Evolutionary conservation across 1,284 basidiomycete genomes (phyloP).

Genomic region (Mycena sp.): DNA sequence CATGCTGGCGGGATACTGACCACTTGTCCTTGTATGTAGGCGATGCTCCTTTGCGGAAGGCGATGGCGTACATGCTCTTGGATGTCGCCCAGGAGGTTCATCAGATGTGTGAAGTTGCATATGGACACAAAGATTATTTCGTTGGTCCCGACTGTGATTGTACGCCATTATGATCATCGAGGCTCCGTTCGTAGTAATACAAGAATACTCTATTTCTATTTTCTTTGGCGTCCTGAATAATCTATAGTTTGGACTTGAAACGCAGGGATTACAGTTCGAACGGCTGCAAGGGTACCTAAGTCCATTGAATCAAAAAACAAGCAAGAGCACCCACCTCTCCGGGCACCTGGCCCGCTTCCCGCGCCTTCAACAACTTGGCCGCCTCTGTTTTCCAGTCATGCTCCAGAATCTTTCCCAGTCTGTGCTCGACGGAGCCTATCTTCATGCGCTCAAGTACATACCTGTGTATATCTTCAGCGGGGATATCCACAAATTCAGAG

Average conservation of each 20-base stretch:
- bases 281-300: neutral
- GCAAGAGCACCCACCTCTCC: neutral
- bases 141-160: too few species aligned
- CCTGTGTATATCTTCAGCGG: neutral
- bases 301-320: neutral
- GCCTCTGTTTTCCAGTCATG: slow-evolving; percentile 22
- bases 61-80: slow-evolving; percentile 6
- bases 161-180: too few species aligned
- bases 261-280: neutral
- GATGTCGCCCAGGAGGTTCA: slow-evolving; percentile 9
- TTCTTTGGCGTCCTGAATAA: too few species aligned
- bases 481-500: neutral
- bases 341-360: neutral
- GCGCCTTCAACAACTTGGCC: neutral
- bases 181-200: too few species aligned
- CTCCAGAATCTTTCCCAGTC: slow-evolving; percentile 22
- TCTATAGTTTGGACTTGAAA: neutral
- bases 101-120: slow-evolving; percentile 2
- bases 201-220: too few species aligned
- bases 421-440: slow-evolving; percentile 20
- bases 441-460: slow-evolving; percentile 22
- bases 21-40: neutral
- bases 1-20: too few species aligned
- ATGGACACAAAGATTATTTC: neutral
- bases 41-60: slow-evolving; percentile 7